Evolutionary conservation across 2,329 filamentous ascomycete genomes (phyloP).

Genomic region (Venturia carpophila): DNA sequence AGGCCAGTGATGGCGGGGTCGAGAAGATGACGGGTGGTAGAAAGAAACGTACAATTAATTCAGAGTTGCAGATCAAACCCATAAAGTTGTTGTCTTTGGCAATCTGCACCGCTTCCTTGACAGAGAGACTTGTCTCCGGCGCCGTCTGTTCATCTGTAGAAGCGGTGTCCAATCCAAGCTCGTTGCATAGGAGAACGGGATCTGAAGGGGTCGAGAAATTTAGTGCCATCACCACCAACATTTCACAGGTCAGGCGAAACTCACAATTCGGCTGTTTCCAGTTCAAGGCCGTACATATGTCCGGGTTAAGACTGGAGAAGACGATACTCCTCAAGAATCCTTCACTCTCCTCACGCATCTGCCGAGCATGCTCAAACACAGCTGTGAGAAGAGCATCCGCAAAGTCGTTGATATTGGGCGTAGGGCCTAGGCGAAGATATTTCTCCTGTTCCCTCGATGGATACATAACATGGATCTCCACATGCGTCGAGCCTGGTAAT

Average conservation of each 20-base stretch:
- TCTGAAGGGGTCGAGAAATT: slow-evolving; percentile 38
- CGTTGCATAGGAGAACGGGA: slow-evolving; percentile 90
- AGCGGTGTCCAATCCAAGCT: slow-evolving; percentile 53
- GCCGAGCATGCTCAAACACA: slow-evolving; percentile 84
- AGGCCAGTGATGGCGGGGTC: not conserved
- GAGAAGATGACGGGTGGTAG: not conserved
- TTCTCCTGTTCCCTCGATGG: slow-evolving; percentile 69
- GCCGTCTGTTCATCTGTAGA: not conserved
- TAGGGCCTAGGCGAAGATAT: slow-evolving; percentile 60
- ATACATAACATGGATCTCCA: slow-evolving; percentile 89
- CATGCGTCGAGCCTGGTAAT: slow-evolving; percentile 70
- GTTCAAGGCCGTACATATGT: slow-evolving; percentile 87
- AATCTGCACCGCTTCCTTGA: slow-evolving; percentile 90
- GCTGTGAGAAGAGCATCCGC: slow-evolving; percentile 75
- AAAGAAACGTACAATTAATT: slow-evolving; percentile 61
- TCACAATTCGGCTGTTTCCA: slow-evolving; percentile 97
- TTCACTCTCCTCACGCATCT: slow-evolving; percentile 54
- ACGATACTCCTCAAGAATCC: slow-evolving; percentile 78
- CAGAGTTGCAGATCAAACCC: slow-evolving; percentile 85
- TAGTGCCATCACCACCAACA: too few species aligned
- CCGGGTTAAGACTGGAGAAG: slow-evolving; percentile 87
- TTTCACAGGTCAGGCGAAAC: slow-evolving; percentile 25
- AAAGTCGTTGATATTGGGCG: slow-evolving; percentile 75
- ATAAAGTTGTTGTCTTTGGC: slow-evolving; percentile 97
- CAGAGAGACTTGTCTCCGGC: slow-evolving; percentile 63